Evolutionary conservation across 1,139 yeast genomes (phyloP).

Genomic region (Arxiozyma telluris): DNA sequence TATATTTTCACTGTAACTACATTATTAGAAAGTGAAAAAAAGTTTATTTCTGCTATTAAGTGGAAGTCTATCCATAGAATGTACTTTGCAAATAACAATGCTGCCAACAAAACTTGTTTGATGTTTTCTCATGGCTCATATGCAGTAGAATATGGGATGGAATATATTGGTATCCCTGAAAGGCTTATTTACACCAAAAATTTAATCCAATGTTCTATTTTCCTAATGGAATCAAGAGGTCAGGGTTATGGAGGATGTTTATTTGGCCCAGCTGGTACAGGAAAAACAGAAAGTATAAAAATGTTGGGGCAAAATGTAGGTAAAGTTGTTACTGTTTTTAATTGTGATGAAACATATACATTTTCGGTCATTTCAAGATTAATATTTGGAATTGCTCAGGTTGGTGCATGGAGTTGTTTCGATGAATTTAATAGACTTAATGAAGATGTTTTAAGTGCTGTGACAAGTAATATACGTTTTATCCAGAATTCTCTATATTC

Average conservation of each 20-base stretch:
- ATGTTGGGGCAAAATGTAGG: constrained; percentile 79
- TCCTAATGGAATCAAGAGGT: constrained; percentile 68
- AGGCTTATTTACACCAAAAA: constrained; percentile 73
- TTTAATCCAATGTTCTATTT: constrained; percentile 51
- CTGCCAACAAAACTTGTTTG: constrained; percentile 12
- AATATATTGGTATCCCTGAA: constrained; percentile 71
- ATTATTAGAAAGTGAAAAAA: constrained; percentile 16
- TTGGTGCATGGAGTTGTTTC: constrained; percentile 94
- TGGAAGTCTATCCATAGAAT: constrained; percentile 55
- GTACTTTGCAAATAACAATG: constrained; percentile 28
- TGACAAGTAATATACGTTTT: constrained; percentile 69
- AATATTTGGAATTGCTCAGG: constrained; percentile 69
- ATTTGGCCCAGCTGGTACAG: constrained; percentile 97
- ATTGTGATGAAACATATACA: constrained; percentile 88
- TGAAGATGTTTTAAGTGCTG: constrained; percentile 67
- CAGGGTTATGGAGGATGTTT: constrained; percentile 84
- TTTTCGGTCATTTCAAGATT: constrained; percentile 73
- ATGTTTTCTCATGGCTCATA: constrained; percentile 53
- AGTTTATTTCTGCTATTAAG: neutral
- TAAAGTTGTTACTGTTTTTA: constrained; percentile 71
- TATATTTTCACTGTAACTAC: constrained; percentile 39
- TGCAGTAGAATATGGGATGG: constrained; percentile 60
- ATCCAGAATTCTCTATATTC: constrained; percentile 49
- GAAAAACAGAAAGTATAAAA: constrained; percentile 87
- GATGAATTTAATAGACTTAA: constrained; percentile 88